Conservation (phyloP, 202 grass and related monocot genomes). For the Panicum virgatum region DNA sequence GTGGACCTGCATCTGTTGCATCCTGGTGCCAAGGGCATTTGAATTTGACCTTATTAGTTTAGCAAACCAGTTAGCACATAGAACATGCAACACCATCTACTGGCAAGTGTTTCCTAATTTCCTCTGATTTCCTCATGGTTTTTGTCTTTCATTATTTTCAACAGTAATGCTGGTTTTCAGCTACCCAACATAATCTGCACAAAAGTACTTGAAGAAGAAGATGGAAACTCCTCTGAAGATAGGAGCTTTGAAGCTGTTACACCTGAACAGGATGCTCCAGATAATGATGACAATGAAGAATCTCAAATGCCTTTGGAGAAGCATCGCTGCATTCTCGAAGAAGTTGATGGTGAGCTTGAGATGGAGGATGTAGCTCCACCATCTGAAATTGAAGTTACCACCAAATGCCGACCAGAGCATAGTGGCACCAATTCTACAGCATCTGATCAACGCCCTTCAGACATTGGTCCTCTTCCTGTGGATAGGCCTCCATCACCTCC, state of each 20-base stretch:
- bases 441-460: constrained; percentile 30
- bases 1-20: not conserved
- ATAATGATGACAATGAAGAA: constrained; percentile 47
- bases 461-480: constrained; percentile 63
- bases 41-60: constrained; percentile 16
- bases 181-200: constrained; percentile 71
- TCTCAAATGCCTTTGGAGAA: constrained; percentile 59
- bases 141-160: constrained; percentile 32
- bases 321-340: constrained; percentile 76
- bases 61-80: constrained; percentile 19
- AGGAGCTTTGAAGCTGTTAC: constrained; percentile 94
- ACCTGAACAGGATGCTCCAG: constrained; percentile 63
- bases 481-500: constrained; percentile 76
- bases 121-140: constrained; percentile 2
- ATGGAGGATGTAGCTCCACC: constrained; percentile 96
- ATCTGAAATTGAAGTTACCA: constrained; percentile 45
- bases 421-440: constrained; percentile 23
- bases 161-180: constrained; percentile 95
- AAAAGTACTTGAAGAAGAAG: constrained; percentile 84
- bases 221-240: constrained; percentile 79
- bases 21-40: not conserved
- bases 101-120: not conserved
- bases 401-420: constrained; percentile 35
- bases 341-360: constrained; percentile 96
- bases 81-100: constrained; percentile 22